Evolutionary conservation across 257 asterid species (phyloP).

Genomic region (Salvia miltiorrhiza): DNA sequence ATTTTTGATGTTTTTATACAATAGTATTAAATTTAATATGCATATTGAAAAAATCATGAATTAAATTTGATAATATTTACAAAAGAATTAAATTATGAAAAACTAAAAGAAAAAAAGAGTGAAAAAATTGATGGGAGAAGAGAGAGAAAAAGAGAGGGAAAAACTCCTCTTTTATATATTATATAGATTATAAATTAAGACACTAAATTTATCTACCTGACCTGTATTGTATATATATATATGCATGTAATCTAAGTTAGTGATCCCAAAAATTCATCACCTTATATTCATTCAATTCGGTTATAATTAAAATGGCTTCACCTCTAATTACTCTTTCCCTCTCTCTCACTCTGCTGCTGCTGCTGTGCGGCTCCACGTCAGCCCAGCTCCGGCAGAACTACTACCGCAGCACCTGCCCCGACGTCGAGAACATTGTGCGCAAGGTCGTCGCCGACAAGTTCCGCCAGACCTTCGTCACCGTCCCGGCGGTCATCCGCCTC

Average conservation of each 20-base stretch:
- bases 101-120: no score
- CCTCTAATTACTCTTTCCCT: constrained; percentile 23
- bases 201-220: no score
- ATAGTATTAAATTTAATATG: no score
- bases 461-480: constrained; percentile 62
- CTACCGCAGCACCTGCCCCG: constrained; percentile 57
- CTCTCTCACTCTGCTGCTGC: constrained; percentile 14
- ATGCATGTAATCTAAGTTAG: constrained; percentile 3
- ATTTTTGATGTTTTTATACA: no score
- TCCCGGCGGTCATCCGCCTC: constrained; percentile 67
- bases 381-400: constrained; percentile 52
- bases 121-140: no score
- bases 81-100: no score
- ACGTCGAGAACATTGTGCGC: constrained; percentile 63
- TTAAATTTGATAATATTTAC: no score
- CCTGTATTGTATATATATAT: background rate
- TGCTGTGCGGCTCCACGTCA: constrained; percentile 29
- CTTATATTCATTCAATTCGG: no score
- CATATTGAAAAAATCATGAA: no score
- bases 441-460: constrained; percentile 51
- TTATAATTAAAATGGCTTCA: constrained; percentile 32
- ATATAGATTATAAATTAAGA: no score
- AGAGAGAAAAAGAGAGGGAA: no score
- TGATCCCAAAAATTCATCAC: background rate
- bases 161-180: no score